Evolutionary conservation across 257 asterid species (phyloP), one percentile per base, ranked within the genome.

Genomic region (Knoxia roxburghii): DNA sequence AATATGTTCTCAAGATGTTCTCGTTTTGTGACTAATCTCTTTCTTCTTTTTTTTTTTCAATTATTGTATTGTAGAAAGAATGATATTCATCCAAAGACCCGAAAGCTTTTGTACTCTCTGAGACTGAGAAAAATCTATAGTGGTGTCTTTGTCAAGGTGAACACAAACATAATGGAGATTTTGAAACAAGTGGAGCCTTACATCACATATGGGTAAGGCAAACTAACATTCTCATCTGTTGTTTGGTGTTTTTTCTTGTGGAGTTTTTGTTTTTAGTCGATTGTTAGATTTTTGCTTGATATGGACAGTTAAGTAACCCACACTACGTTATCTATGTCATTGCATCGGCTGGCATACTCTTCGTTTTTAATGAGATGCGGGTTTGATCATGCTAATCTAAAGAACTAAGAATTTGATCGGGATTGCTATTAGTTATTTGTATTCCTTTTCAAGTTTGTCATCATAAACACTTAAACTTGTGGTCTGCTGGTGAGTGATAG

Each of bases 161-260:
- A 77, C 73, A 83, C 75, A 29, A 84, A 80, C 46, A 15, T 82
- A 55, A 76, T 86, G 88, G 92, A 80, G 64, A 73, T 79, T 46
- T 80, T 93, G 81, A 81, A 67, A 68, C 87, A 85, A 76, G 96
- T 92, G 82, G 96, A 89, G 82, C 98, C 97, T 59, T 93, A 74
- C 61, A 81, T 93, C 41, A 87, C 99, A 56, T 93, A 90, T 71
- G 99, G 99, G 98, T 92, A 88, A 37, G 87, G 71, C 70, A 48
- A 56, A 30, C 30, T 69, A 21, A 40, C 67, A 32, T 70, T 73
- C 43, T 0, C 50, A 56, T 11, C 45, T 32, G 37, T 18, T 11
- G 37, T 43, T 70, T 51, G 7, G 21, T 27, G 30, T 41, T 56
- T 26, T 10, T 15, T 64, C n/a, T n/a, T 40, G 55, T 24, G 43